Conservation (phyloP, 495 filamentous ascomycete genomes). For the Penicillium taxi region DNA sequence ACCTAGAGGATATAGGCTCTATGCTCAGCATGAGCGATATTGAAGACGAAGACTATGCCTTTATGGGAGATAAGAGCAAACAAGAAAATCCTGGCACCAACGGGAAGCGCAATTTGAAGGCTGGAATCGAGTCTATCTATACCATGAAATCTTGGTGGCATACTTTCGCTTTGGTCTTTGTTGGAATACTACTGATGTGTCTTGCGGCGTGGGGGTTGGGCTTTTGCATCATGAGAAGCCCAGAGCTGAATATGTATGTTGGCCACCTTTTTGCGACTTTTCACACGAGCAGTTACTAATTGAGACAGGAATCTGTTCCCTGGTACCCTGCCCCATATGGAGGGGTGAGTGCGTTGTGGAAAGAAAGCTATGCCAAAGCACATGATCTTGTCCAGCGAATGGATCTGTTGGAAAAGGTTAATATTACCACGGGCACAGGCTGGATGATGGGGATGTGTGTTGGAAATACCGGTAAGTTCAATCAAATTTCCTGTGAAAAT, state of each 20-base stretch:
- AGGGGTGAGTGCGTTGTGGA: slow-evolving; percentile 67
- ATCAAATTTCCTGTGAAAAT: no score
- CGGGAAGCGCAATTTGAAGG: slow-evolving; percentile 2
- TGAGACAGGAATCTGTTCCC: slow-evolving; percentile 46
- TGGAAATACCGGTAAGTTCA: slow-evolving; percentile 66
- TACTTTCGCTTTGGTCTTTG: slow-evolving; percentile 5
- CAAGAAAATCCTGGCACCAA: background rate
- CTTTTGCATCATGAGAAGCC: background rate
- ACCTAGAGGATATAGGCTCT: slow-evolving; percentile 16
- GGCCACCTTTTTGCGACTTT: background rate
- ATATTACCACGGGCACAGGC: slow-evolving; percentile 86
- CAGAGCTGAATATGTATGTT: slow-evolving; percentile 17
- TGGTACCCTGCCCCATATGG: slow-evolving; percentile 83
- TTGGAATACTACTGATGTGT: slow-evolving; percentile 14
- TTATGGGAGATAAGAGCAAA: slow-evolving; percentile 8
- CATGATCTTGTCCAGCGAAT: slow-evolving; percentile 69
- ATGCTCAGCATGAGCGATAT: slow-evolving; percentile 9
- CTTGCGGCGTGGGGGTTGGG: slow-evolving; percentile 14
- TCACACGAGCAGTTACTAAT: slow-evolving; percentile 2
- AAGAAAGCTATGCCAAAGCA: slow-evolving; percentile 73
- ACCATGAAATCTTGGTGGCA: slow-evolving; percentile 17
- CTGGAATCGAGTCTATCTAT: slow-evolving; percentile 5
- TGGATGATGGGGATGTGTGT: slow-evolving; percentile 89
- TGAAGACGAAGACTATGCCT: slow-evolving; percentile 19
- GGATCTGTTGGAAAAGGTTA: slow-evolving; percentile 87